phyloP scores from a whole-genome alignment of 2,329 filamentous ascomycete species.

The Sclerotinia sclerotiorum region DNA sequence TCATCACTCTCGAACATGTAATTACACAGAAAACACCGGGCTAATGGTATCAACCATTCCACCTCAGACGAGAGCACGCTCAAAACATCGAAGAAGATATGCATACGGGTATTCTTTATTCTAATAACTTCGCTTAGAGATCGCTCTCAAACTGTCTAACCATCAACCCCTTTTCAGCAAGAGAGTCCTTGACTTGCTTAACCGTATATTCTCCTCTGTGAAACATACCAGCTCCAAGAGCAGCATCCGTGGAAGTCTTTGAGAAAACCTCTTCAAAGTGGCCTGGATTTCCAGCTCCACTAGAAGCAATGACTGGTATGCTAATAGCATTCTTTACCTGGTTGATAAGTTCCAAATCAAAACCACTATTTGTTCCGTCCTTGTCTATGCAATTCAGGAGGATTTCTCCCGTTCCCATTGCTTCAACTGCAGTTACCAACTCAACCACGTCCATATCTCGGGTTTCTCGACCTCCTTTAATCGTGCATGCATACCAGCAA shows the following conservation, averaged over 20 bases:
- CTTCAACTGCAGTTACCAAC: conserved; percentile 84
- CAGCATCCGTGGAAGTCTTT: conserved; percentile 84
- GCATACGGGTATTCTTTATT: background rate
- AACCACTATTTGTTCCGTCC: conserved; percentile 91
- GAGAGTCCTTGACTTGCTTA: conserved; percentile 83
- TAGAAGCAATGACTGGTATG: conserved; percentile 94
- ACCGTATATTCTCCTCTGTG: conserved; percentile 95
- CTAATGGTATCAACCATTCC: no score
- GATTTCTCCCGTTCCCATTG: conserved; percentile 93
- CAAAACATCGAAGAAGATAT: background rate
- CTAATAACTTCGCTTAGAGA: conserved; percentile 20
- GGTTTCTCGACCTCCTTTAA: conserved; percentile 93
- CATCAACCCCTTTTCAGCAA: conserved; percentile 68
- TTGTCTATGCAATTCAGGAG: conserved; percentile 97
- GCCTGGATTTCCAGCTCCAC: conserved; percentile 80
- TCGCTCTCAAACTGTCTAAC: conserved; percentile 72
- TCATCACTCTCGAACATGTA: background rate
- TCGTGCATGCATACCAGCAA: conserved; percentile 98
- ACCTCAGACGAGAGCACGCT: background rate
- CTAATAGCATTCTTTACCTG: conserved; percentile 84
- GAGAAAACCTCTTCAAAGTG: conserved; percentile 93
- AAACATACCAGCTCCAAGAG: conserved; percentile 95
- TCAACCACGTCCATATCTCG: conserved; percentile 90
- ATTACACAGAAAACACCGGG: background rate
- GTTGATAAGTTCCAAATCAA: conserved; percentile 86